Conservation (phyloP, 371 early-diverging fungal genomes). For the Syncephalis plumigaleata region DNA sequence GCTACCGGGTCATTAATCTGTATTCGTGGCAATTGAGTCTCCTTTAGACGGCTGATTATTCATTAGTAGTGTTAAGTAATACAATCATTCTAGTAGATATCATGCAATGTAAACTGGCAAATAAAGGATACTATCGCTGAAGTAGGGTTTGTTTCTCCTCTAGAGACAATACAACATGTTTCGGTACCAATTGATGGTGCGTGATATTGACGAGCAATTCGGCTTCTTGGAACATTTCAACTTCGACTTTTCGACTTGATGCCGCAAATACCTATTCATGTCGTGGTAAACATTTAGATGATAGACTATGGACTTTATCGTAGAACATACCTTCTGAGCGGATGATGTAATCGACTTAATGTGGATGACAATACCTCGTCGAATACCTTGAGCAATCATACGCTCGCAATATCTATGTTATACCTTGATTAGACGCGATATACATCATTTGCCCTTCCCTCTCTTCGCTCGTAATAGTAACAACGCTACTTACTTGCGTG, state of each 20-base stretch:
- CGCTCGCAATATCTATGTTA: conserved; percentile 41
- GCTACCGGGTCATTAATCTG: conserved; percentile 87
- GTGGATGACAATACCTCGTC: conserved; percentile 69
- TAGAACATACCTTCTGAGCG: conserved; percentile 56
- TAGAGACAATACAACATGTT: conserved; percentile 75
- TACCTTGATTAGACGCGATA: too few relatives aligned
- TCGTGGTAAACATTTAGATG: conserved; percentile 7
- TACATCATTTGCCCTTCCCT: not conserved
- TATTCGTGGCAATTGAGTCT: conserved; percentile 93
- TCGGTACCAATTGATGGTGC: conserved; percentile 91
- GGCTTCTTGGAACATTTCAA: conserved; percentile 90
- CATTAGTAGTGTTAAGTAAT: not conserved
- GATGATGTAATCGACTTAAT: conserved; percentile 16
- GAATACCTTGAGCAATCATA: conserved; percentile 70
- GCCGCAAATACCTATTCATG: conserved; percentile 46
- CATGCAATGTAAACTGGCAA: too few relatives aligned
- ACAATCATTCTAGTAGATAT: not conserved
- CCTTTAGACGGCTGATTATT: conserved; percentile 63
- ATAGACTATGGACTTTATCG: not conserved
- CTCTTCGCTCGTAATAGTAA: not conserved
- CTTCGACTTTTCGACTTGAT: conserved; percentile 49
- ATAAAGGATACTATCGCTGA: conserved; percentile 69
- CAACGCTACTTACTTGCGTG: conserved; percentile 54
- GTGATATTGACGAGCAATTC: conserved; percentile 98
- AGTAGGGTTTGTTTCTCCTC: conserved; percentile 90